A percentile compares a stretch with the other conserved stretches of the same genome.
Conservation (phyloP, 2,329 filamentous ascomycete species). For the Colletotrichum sojae region DNA sequence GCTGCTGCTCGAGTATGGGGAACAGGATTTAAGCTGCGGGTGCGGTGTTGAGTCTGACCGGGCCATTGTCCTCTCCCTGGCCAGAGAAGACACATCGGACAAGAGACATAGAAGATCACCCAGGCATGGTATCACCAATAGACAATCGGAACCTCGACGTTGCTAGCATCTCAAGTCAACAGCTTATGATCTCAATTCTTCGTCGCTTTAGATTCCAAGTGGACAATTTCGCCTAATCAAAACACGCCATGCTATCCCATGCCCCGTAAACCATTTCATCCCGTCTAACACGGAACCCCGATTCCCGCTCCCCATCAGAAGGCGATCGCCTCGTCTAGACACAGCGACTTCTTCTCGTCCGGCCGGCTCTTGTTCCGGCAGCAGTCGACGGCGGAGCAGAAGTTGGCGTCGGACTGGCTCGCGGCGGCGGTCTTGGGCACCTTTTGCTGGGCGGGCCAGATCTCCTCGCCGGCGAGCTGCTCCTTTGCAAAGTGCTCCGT, state of each 20-base stretch:
- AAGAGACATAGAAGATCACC: too few species aligned
- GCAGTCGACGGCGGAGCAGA: slow-evolving; percentile 54
- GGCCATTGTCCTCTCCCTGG: too few species aligned
- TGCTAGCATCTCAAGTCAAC: too few species aligned
- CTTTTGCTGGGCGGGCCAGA: slow-evolving; percentile 65
- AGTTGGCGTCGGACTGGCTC: slow-evolving; percentile 48
- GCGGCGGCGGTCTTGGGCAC: slow-evolving; percentile 47
- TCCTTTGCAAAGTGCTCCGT: slow-evolving; percentile 63
- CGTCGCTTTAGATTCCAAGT: too few species aligned
- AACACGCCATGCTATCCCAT: too few species aligned
- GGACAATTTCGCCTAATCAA: too few species aligned
- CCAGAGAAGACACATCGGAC: too few species aligned
- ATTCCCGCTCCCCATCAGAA: slow-evolving; percentile 26
- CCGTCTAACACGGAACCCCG: too few species aligned
- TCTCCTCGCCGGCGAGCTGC: slow-evolving; percentile 59
- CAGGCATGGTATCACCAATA: too few species aligned
- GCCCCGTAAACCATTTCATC: too few species aligned
- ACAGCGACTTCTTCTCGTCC: slow-evolving; percentile 33
- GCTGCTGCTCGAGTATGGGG: slow-evolving; percentile 47
- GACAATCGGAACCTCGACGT: too few species aligned
- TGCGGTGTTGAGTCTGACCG: slow-evolving; percentile 46
- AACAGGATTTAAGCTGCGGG: slow-evolving; percentile 52
- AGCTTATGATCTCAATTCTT: too few species aligned
- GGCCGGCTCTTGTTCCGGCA: slow-evolving; percentile 42
- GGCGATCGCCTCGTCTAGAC: slow-evolving; percentile 44